These are phyloP conservation scores for Colletotrichum echinochloae DNA, from an alignment of 2,329 filamentous ascomycete species.

Conservation along the genomic window DNA sequence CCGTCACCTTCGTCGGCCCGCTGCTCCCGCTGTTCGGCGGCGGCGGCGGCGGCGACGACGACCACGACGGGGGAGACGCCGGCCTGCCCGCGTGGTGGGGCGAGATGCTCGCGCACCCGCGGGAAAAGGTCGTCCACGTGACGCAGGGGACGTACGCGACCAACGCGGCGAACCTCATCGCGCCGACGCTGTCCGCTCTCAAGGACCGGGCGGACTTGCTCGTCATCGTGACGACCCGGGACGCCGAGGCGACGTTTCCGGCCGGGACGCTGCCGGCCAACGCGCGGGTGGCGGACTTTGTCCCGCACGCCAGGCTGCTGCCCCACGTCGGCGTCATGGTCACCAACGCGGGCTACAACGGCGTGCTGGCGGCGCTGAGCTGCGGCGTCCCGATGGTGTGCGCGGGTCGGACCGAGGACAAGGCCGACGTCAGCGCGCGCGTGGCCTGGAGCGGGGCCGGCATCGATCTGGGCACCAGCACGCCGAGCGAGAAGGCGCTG, in stretches of 20 bases:
- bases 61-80: constrained; percentile 6
- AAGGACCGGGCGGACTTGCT: background rate
- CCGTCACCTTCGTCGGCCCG: constrained; percentile 39
- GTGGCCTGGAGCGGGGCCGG: constrained; percentile 44
- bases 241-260: background rate
- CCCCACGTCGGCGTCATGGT: constrained; percentile 48
- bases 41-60: constrained; percentile 1
- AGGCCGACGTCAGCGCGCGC: constrained; percentile 47
- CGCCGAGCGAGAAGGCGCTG: constrained; percentile 29
- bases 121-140: constrained; percentile 41
- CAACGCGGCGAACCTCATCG: constrained; percentile 34
- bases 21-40: background rate
- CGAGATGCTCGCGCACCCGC: constrained; percentile 42
- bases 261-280: background rate
- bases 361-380: constrained; percentile 39
- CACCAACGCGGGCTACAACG: constrained; percentile 43
- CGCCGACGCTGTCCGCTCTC: constrained; percentile 40
- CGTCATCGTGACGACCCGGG: constrained; percentile 21
- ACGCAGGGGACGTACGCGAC: constrained; percentile 42
- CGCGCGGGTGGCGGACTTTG: constrained; percentile 28
- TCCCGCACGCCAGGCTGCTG: constrained; percentile 41
- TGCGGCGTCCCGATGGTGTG: constrained; percentile 43
- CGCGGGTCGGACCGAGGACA: constrained; percentile 43
- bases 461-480: constrained; percentile 40
- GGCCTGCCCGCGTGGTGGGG: constrained; percentile 42